Conservation (phyloP, 257 asterid genomes). For the Perilla frutescens region DNA sequence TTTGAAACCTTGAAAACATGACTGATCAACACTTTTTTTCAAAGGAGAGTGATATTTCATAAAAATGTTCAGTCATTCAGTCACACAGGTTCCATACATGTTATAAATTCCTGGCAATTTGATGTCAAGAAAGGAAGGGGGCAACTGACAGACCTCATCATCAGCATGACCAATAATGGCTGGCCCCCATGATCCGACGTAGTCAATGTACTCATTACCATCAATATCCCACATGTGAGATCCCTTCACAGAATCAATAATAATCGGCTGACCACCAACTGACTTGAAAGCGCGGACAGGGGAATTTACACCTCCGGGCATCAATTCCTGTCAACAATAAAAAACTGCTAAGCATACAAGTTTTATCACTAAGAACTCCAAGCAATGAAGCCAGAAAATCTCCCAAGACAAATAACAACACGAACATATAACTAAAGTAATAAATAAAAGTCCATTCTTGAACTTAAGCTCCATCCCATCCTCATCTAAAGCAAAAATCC, state of each 20-base stretch:
- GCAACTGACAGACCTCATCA: slow-evolving; percentile 68
- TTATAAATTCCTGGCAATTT: background rate
- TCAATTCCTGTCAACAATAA: slow-evolving; percentile 68
- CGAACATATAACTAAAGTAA: background rate
- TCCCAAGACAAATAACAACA: background rate
- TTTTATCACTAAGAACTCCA: background rate
- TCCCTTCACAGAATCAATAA: slow-evolving; percentile 93
- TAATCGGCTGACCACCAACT: slow-evolving; percentile 96
- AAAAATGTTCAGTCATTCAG: background rate
- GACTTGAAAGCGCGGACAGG: slow-evolving; percentile 99
- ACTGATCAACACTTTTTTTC: background rate
- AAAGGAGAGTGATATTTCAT: background rate
- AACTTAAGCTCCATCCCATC: background rate
- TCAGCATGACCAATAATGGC: slow-evolving; percentile 99
- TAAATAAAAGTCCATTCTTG: background rate
- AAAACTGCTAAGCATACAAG: slow-evolving; percentile 14
- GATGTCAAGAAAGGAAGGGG: slow-evolving; percentile 24
- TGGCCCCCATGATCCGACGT: slow-evolving; percentile 99
- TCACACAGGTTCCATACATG: background rate
- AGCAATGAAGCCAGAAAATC: slow-evolving; percentile 11
- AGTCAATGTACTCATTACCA: slow-evolving; percentile 98
- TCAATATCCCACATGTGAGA: slow-evolving; percentile 95
- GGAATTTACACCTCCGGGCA: slow-evolving; percentile 99
- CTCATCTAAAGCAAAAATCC: background rate
- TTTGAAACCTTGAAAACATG: background rate